These are phyloP conservation scores for Oryza nivara DNA, from an alignment of 176 grass and related monocot genomes.

Conservation along the genomic window DNA sequence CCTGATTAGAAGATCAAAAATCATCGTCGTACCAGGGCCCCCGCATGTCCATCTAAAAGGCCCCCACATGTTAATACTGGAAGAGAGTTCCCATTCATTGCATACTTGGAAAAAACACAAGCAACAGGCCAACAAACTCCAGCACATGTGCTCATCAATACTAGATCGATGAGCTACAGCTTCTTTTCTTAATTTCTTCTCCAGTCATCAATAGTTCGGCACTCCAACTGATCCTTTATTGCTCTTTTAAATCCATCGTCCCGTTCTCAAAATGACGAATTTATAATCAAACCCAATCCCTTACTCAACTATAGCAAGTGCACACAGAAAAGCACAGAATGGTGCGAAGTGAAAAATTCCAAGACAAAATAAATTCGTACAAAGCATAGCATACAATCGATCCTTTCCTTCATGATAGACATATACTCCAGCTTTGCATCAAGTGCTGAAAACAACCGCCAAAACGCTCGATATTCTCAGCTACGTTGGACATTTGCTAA, in stretches of 20 bases:
- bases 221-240: not conserved
- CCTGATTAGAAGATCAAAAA: not conserved
- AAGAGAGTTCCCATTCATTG: not conserved
- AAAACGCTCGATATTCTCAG: not conserved
- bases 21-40: not conserved
- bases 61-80: not conserved
- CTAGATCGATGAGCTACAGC: not conserved
- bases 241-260: not conserved
- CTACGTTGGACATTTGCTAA: not conserved
- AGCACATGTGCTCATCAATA: not conserved
- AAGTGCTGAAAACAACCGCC: not conserved
- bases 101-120: not conserved
- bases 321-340: not conserved
- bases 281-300: not conserved
- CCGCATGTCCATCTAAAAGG: not conserved
- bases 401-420: not conserved
- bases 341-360: not conserved
- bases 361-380: not conserved
- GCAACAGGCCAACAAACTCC: not conserved
- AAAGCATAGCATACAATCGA: not conserved
- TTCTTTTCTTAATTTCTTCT: not conserved
- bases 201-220: not conserved
- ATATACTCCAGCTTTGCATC: not conserved
- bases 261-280: not conserved
- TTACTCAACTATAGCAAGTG: not conserved